phyloP scores from a whole-genome alignment of 306 rosid genomes.

The Senna siamea region DNA sequence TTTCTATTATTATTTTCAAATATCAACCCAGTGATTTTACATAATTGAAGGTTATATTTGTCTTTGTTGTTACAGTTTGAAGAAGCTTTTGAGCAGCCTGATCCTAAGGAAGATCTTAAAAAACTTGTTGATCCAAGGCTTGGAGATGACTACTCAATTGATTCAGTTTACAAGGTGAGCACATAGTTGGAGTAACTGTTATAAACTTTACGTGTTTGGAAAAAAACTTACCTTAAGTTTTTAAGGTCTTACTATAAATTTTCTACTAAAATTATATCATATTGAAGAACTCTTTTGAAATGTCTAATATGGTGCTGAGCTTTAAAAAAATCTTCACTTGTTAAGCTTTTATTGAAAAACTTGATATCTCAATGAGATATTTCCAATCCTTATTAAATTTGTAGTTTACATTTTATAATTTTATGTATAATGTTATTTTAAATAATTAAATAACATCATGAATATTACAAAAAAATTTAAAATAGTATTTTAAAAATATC shows the following conservation, averaged over 20 bases:
- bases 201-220: neutral
- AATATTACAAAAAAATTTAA: no score
- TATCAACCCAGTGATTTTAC: neutral
- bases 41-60: neutral
- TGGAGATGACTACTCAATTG: slow-evolving; percentile 28
- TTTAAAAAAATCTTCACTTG: no score
- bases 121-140: slow-evolving; percentile 56
- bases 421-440: no score
- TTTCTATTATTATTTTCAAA: neutral
- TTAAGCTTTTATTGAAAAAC: no score
- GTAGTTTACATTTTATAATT: no score
- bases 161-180: slow-evolving; percentile 65
- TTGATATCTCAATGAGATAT: no score
- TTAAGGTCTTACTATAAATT: neutral
- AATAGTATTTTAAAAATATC: no score
- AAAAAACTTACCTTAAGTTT: neutral
- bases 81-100: slow-evolving; percentile 49
- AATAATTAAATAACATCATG: no score
- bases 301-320: no score
- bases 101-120: slow-evolving; percentile 49
- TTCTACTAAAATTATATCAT: neutral
- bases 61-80: slow-evolving; percentile 51
- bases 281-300: no score
- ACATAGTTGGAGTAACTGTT: neutral
- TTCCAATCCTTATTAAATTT: no score